These are phyloP conservation scores for Nemania diffusa DNA, from an alignment of 2,329 filamentous ascomycete genomes.

Conservation along the genomic window DNA sequence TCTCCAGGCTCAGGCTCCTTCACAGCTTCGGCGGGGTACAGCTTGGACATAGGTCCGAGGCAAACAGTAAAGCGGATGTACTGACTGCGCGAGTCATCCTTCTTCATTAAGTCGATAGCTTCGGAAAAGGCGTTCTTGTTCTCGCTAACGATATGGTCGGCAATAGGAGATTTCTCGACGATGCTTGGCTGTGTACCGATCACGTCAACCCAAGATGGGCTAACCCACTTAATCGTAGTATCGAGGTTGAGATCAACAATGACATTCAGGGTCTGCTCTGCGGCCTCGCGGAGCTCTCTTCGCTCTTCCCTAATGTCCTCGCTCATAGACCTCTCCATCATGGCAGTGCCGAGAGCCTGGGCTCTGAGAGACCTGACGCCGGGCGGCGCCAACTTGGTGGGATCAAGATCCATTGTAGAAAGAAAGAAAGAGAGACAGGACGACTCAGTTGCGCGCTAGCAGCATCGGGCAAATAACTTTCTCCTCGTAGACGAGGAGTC, in stretches of 20 bases:
- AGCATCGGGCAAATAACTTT: slow-evolving; percentile 49
- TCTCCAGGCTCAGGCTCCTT: slow-evolving; percentile 54
- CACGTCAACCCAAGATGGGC: slow-evolving; percentile 93
- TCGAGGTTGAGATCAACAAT: slow-evolving; percentile 94
- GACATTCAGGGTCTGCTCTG: slow-evolving; percentile 95
- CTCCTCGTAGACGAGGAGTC: slow-evolving; percentile 32
- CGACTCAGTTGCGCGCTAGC: slow-evolving; percentile 47
- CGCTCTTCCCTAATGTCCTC: slow-evolving; percentile 93
- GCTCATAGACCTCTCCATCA: slow-evolving; percentile 79
- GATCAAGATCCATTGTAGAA: slow-evolving; percentile 59
- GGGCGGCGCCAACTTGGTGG: slow-evolving; percentile 61
- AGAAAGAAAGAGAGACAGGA: slow-evolving; percentile 40
- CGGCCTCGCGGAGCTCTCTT: slow-evolving; percentile 92
- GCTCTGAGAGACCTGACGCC: slow-evolving; percentile 64
- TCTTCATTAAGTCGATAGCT: slow-evolving; percentile 86
- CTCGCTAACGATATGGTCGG: slow-evolving; percentile 80
- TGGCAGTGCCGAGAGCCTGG: slow-evolving; percentile 58
- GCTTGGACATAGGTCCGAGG: slow-evolving; percentile 74
- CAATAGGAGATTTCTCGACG: slow-evolving; percentile 80
- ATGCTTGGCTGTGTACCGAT: slow-evolving; percentile 80
- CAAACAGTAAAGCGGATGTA: slow-evolving; percentile 83
- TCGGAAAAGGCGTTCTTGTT: slow-evolving; percentile 84
- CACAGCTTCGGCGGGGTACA: slow-evolving; percentile 60
- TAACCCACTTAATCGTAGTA: slow-evolving; percentile 93
- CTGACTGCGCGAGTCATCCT: slow-evolving; percentile 92